Base-by-base conservation (phyloP, 768 basidiomycete genomes). In the Rhizopogon vesiculosus region DNA sequence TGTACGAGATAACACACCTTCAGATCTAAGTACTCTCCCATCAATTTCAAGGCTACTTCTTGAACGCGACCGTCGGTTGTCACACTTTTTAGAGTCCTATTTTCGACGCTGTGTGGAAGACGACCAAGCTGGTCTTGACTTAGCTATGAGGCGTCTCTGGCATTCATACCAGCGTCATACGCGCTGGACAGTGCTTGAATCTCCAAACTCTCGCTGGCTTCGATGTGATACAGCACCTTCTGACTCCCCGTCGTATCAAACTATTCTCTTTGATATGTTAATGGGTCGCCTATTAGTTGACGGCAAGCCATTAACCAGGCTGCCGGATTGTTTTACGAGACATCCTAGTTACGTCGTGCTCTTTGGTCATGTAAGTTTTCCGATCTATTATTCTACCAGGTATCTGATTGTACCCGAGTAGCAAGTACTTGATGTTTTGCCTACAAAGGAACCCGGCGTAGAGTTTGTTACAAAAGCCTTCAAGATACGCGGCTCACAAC, bases 211-310 rank as follows among this genome's bases (percentile, higher is more conserved):
- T 6, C 66, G 64, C 9, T 74, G 74, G 72, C 7, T 74, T 12
- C 53, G 42, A 7, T 67, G 63, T 16, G 45, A 19, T 15, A 70
- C 76, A 0, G 45, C 54, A 4, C 8, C 53, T 2, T 45, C 49
- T 4, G 16, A 35, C 2, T 56, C 41, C 10, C 55, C 61, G 25
- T 52, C 40, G 31, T 55, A 61, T 18, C 72, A 73, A 45, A 45
- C 18, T 18, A 65, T 80, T 6, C 68, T 73, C 46, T 63, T 77
- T 18, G 73, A 82, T 53, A 33, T 81, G 1, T 56, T 80, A 2
- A 60, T 68, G 16, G 79, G 78, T 12, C 48, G 61, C 22, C 62
- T 82, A 2, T 66, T 79, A 13, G 66, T 82, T 10, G 62, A 75
- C 8, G 79, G 78, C 8, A 69, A 69, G 55, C 67, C 72, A 1